Evolutionary conservation across 2,329 filamentous ascomycete species (phyloP), one percentile per base, ranked within the genome.

Genomic region (Beauveria scarabaeidicola): DNA sequence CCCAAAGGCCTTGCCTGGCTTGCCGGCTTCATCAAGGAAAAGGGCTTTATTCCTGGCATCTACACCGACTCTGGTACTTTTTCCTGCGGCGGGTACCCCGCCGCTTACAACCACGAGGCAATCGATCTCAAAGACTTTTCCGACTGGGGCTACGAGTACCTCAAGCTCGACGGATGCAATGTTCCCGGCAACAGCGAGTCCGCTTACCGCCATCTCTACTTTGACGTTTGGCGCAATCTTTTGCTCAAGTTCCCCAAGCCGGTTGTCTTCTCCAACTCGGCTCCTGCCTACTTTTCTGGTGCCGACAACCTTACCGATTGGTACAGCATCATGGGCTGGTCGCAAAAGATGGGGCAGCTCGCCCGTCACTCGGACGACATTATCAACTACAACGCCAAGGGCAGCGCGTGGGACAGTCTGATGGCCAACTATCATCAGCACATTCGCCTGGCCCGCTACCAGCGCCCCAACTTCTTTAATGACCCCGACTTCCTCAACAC

Each of bases 361-460:
- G 75, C 77, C 0, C 70, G 76, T 5, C 77, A 78, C 62, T 78
- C 74, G 3, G 66, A 70, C 25, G 77, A 69, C 59, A 72, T 78
- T 53, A 68, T 74, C 25, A 74, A 73, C 1, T 79, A 77, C 62
- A 48, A 59, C 21, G 69, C 69, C 15, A 67, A 73, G 17, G 73
- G 72, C 21, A 73, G 71, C 47, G 73, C 74, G 5, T 80, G 78
- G 78, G 70, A 75, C 36, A 78, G 75, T 61, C 73, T 81, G 59
- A 73, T 77, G 70, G 72, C 70, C 62, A 81, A 81, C 63, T 80
- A 79, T 60, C 70, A 70, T 40, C 75, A 74, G 60, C 68, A 78
- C 54, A 69, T 73, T 7, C 70, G 73, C n/a, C 65, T 78, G 1
- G 70, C 73, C 15, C 72, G 75, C 41, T 74, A 69, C 66, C 73